phyloP scores from a whole-genome alignment of 768 basidiomycete species.

The Hortiboletus campestris region DNA sequence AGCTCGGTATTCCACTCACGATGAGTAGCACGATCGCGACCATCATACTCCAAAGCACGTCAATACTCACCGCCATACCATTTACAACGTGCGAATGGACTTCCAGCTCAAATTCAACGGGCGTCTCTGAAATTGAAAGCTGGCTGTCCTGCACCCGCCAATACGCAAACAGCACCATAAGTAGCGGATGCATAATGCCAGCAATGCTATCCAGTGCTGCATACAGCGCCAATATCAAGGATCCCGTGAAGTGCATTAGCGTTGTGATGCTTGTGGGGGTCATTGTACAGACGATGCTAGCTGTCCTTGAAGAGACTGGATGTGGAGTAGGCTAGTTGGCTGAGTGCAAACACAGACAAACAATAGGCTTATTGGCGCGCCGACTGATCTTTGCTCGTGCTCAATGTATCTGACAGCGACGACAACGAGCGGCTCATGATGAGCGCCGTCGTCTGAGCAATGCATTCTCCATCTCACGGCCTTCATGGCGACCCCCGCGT shows the following conservation, averaged over 20 bases:
- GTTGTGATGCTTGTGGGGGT: no score
- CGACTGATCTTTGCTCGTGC: neutral
- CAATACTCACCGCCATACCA: no score
- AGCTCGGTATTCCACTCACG: neutral
- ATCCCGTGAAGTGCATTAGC: no score
- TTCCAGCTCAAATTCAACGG: neutral
- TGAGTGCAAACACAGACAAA: slow-evolving; percentile 16
- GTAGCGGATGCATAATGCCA: no score
- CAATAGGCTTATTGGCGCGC: neutral
- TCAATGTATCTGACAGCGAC: slow-evolving; percentile 1
- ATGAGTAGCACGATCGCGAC: neutral
- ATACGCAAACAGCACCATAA: neutral
- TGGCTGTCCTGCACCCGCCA: neutral
- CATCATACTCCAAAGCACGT: neutral
- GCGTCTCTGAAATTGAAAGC: neutral
- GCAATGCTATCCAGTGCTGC: no score
- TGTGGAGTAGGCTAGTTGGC: neutral
- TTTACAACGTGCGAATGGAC: neutral
- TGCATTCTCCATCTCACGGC: neutral
- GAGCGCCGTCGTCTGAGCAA: slow-evolving; percentile 15
- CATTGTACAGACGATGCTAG: no score
- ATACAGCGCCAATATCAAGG: no score
- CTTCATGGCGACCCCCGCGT: slow-evolving; percentile 9
- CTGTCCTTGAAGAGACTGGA: no score
- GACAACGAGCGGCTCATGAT: slow-evolving; percentile 18